A percentile compares a stretch with the other conserved stretches of the same genome.
Conservation (phyloP, 169 alveolate species). For the Babesia microti region DNA sequence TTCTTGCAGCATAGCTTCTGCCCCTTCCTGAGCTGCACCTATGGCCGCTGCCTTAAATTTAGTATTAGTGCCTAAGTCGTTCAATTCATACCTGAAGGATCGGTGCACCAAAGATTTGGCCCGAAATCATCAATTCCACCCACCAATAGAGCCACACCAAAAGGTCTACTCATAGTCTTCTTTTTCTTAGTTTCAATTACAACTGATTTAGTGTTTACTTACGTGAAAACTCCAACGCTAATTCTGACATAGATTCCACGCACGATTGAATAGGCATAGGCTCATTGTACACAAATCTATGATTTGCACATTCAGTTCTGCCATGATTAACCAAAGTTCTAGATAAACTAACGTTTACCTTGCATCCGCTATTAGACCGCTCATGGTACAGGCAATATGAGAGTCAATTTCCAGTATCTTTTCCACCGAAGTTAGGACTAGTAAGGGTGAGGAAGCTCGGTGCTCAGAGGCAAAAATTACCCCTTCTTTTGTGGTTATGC, state of each 20-base stretch:
- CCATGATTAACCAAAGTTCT: conserved; percentile 95
- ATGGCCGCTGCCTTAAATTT: conserved; percentile 92
- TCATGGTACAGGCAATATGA: conserved; percentile 93
- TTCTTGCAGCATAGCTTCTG: conserved; percentile 88
- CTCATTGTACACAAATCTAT: conserved; percentile 89
- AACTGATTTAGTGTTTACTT: background rate
- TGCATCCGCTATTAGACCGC: conserved; percentile 97
- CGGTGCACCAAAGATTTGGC: conserved; percentile 91
- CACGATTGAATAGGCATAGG: conserved; percentile 79
- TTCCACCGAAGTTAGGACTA: conserved; percentile 84
- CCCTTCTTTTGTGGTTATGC: conserved; percentile 89
- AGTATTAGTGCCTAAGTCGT: conserved; percentile 55
- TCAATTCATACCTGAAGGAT: conserved; percentile 89
- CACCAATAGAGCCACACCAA: conserved; percentile 91
- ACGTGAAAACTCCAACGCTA: conserved; percentile 90
- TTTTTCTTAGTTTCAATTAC: conserved; percentile 62
- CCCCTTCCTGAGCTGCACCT: conserved; percentile 92
- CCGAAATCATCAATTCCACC: conserved; percentile 94
- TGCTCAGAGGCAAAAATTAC: conserved; percentile 92
- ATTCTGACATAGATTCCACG: conserved; percentile 83
- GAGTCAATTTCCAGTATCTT: conserved; percentile 87
- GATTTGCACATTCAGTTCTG: conserved; percentile 91
- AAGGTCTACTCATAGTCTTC: conserved; percentile 90
- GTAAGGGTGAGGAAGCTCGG: conserved; percentile 75
- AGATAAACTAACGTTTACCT: conserved; percentile 7